Evolutionary conservation across 2,329 filamentous ascomycete genomes (phyloP), one percentile per base, ranked within the genome.

Genomic region (Colletotrichum sp.): DNA sequence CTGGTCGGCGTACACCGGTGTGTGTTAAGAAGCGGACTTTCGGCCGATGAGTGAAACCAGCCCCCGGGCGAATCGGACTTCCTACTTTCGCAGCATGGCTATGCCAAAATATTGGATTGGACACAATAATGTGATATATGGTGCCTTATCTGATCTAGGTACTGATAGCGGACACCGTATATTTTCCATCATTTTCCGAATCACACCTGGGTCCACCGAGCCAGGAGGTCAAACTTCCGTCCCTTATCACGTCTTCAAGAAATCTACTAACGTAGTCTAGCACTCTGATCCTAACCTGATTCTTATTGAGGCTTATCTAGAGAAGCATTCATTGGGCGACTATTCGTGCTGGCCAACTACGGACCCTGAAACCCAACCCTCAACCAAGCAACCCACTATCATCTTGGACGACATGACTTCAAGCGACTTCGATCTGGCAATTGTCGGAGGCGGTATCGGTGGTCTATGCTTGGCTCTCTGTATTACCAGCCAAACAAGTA

Each of bases 361-460:
- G 13, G 24, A 56, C 52, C 0, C 12, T 56, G 52, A 56, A 56
- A 58, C 55, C 24, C 24, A 58, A 28, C 26, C 43, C 21, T 58
- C 55, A 58, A 26, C 13, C 55, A 8, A 9, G 0, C 55, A 58
- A 16, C 15, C 1, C 1, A 26, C 55, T 15, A 58, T 16, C 9
- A 58, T 24, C 15, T 58, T 58, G 24, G 26, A 26, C 55, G 24
- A 28, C 15, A 58, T 58, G 55, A 58, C 55, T 18, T 58, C 24
- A 58, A 16, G 24, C 55, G 55, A 70, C 5, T 52, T 70, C 36
- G 32, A 24, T 4, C 78, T 89, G 60, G 88, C 87, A 70, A 86
- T 91, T 43, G 80, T 90, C 24, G 91, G 85, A 77, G 90, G 83
- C 69, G 91, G 85, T 79, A 90, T 86, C 73, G 89, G 86, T 4